phyloP scores from a whole-genome alignment of 306 rosid genomes.

The Cucumis sativus region DNA sequence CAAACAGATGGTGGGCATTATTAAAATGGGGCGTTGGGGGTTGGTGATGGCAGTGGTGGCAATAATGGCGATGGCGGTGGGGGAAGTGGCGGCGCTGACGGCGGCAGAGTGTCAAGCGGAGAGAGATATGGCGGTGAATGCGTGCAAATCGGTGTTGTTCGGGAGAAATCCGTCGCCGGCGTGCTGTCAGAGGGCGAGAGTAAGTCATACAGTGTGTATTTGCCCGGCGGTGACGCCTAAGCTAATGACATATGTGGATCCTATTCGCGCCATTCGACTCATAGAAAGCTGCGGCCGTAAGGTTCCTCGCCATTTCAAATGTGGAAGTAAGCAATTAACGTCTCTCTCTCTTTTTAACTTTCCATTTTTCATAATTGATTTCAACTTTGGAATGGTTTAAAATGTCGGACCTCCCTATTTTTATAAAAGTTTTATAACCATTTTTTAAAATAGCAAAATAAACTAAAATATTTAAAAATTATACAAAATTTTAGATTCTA shows the following conservation, averaged over 20 bases:
- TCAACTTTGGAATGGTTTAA: no score
- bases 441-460: no score
- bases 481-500: no score
- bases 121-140: not conserved
- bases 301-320: slow-evolving; percentile 18
- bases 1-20: not conserved
- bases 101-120: slow-evolving; percentile 2
- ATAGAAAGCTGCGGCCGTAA: slow-evolving; percentile 16
- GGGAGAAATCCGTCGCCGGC: slow-evolving; percentile 11
- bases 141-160: slow-evolving; percentile 1
- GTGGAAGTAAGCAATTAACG: slow-evolving; percentile 11
- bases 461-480: no score
- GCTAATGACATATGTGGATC: slow-evolving; percentile 2
- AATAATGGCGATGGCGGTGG: not conserved
- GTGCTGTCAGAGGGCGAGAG: slow-evolving; percentile 14
- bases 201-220: slow-evolving; percentile 7
- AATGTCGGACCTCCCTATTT: no score
- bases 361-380: not conserved
- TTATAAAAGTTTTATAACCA: no score
- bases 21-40: not conserved
- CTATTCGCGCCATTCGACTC: slow-evolving; percentile 10
- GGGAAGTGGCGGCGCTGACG: not conserved
- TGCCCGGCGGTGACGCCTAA: slow-evolving; percentile 7
- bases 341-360: no score
- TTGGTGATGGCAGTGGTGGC: not conserved